A percentile compares a stretch with the other conserved stretches of the same genome.
These are phyloP conservation scores for Polytrichum commune DNA, from an alignment of 225 moss, liverwort and hornwort genomes.

Conservation along the genomic window DNA sequence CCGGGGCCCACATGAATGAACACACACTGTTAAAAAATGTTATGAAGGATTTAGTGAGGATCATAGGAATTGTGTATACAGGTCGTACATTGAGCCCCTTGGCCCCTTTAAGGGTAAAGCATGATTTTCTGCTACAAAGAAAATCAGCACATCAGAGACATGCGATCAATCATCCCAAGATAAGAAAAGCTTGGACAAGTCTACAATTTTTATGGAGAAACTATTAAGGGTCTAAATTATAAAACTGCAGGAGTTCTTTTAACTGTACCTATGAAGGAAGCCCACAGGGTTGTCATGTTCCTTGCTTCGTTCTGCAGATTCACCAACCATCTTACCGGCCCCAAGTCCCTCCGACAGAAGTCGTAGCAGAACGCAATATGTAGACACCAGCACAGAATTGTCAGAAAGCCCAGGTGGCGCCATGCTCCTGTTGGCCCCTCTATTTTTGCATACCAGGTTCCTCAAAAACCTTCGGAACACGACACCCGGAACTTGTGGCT, in stretches of 20 bases:
- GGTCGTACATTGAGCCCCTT: no score
- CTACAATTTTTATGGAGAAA: no score
- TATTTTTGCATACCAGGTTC: constrained; percentile 76
- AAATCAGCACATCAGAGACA: no score
- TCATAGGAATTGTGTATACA: no score
- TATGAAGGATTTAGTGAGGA: no score
- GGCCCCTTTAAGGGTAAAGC: no score
- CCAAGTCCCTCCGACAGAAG: constrained; percentile 91
- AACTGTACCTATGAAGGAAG: constrained; percentile 64
- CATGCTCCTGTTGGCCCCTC: constrained; percentile 88
- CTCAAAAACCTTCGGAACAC: constrained; percentile 80
- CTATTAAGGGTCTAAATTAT: not conserved
- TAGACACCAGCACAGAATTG: constrained; percentile 97
- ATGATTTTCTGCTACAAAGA: no score
- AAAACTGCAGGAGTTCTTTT: not conserved
- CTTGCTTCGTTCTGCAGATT: constrained; percentile 53
- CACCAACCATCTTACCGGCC: constrained; percentile 52
- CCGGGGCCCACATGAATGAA: no score
- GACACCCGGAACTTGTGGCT: constrained; percentile 76
- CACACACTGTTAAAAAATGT: no score
- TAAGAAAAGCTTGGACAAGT: no score
- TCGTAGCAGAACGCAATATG: constrained; percentile 84
- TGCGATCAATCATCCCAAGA: no score
- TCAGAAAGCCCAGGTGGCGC: constrained; percentile 98
- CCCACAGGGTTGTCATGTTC: constrained; percentile 59